phyloP scores from a whole-genome alignment of 495 filamentous ascomycete genomes.

The Daldinia grandis region DNA sequence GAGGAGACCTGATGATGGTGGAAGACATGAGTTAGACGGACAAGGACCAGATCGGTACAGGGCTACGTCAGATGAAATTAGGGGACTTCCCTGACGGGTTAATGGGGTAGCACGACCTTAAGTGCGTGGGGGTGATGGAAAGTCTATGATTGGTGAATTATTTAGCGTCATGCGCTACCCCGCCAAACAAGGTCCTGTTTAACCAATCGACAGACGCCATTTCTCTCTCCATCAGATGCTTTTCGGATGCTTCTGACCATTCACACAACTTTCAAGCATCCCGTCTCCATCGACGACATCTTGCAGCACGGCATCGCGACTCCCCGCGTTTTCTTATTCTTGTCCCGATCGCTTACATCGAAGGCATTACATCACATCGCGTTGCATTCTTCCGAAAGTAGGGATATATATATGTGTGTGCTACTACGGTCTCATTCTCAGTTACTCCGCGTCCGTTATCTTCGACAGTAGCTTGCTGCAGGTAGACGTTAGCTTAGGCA shows the following conservation, averaged over 20 bases:
- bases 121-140: not conserved
- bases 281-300: slow-evolving; percentile 30
- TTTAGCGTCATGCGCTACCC: slow-evolving; percentile 21
- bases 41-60: not conserved
- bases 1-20: not conserved
- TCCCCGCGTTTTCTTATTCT: slow-evolving; percentile 2
- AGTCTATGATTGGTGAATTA: slow-evolving; percentile 16
- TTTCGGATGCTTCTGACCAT: slow-evolving; percentile 19
- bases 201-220: slow-evolving; percentile 17
- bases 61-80: slow-evolving; percentile 24
- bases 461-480: not conserved
- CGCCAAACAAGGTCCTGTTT: slow-evolving; percentile 11
- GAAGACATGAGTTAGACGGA: not conserved
- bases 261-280: not conserved
- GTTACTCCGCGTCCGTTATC: not conserved
- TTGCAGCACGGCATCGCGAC: slow-evolving; percentile 20
- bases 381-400: not conserved
- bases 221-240: slow-evolving; percentile 27
- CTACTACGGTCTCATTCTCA: not conserved
- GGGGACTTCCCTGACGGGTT: slow-evolving; percentile 4
- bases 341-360: not conserved
- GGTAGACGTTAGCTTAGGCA: slow-evolving; percentile 15
- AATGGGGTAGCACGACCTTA: slow-evolving; percentile 11
- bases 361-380: slow-evolving; percentile 5
- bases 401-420: slow-evolving; percentile 16